Percentiles rank a stretch among this genome's conserved stretches.
Conservation (phyloP, 768 basidiomycete genomes). For the Pleurotus ostreatus region DNA sequence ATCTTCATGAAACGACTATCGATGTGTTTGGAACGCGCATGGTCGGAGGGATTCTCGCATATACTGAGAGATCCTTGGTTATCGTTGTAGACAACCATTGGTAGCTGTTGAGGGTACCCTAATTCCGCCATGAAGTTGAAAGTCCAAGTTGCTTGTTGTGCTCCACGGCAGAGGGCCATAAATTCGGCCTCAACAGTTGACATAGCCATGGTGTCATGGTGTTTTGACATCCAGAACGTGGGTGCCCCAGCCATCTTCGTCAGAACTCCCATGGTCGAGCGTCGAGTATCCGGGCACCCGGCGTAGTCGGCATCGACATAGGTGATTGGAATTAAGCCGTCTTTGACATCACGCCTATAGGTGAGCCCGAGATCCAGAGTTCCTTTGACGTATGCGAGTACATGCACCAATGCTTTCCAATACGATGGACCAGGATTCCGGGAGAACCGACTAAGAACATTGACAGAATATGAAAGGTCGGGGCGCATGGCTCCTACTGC, state of each 20-base stretch:
- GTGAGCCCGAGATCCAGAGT: background rate
- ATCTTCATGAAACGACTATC: constrained; percentile 25
- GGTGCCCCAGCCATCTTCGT: constrained; percentile 25
- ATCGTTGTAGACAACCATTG: constrained; percentile 18
- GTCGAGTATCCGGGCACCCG: constrained; percentile 12
- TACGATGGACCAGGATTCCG: background rate
- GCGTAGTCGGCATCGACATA: constrained; percentile 20
- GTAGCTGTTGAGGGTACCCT: constrained; percentile 4
- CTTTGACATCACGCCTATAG: background rate
- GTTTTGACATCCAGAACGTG: constrained; percentile 29
- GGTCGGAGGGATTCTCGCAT: constrained; percentile 20
- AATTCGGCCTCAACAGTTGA: constrained; percentile 36
- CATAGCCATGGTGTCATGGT: constrained; percentile 27
- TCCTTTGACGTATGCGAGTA: background rate
- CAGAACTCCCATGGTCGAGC: constrained; percentile 29
- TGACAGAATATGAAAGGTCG: background rate
- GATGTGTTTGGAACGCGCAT: constrained; percentile 25
- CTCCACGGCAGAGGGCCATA: constrained; percentile 21
- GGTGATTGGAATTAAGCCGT: background rate
- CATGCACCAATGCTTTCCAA: background rate
- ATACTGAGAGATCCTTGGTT: constrained; percentile 25
- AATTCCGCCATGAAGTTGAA: constrained; percentile 19
- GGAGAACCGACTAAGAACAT: background rate
- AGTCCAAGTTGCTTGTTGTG: constrained; percentile 24
- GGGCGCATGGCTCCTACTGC: background rate